Conservation (phyloP, 768 basidiomycete genomes). For the Clitopilus passeckerianus region DNA sequence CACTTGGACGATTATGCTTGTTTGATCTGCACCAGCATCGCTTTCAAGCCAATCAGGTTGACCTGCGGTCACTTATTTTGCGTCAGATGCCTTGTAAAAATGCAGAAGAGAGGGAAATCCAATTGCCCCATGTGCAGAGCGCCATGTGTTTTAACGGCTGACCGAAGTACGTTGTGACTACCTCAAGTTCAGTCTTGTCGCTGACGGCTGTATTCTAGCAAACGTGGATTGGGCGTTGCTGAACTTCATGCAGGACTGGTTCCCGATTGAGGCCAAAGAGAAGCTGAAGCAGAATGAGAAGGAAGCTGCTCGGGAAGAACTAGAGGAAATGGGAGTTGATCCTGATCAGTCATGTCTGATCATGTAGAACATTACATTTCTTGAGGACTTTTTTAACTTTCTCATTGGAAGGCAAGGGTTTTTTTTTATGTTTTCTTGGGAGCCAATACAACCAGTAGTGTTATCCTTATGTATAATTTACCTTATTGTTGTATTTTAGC, state of each 20-base stretch:
- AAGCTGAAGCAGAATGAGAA: constrained; percentile 73
- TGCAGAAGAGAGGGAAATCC: constrained; percentile 75
- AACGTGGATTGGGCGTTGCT: constrained; percentile 78
- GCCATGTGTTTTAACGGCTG: constrained; percentile 69
- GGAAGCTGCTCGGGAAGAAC: constrained; percentile 68
- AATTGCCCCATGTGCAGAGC: constrained; percentile 86
- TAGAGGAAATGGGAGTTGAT: constrained; percentile 60
- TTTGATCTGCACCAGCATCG: constrained; percentile 83
- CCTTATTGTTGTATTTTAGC: not conserved
- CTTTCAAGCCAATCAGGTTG: constrained; percentile 88
- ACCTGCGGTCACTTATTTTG: constrained; percentile 78
- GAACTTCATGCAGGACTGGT: constrained; percentile 91
- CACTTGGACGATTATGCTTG: constrained; percentile 83
- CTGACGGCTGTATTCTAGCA: constrained; percentile 29
- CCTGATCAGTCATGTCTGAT: constrained; percentile 32
- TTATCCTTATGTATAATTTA: not conserved
- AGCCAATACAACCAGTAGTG: not conserved
- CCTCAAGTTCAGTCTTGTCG: not conserved
- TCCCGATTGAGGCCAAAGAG: constrained; percentile 73
- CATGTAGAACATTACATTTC: constrained; percentile 7
- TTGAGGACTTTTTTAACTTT: not conserved
- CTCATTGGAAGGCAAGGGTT: too few relatives aligned
- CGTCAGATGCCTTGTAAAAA: constrained; percentile 80
- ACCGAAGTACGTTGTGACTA: constrained; percentile 52
- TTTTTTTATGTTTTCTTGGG: not conserved